Evolutionary conservation across 177 flowering plant genomes (phyloP), one percentile per base, ranked within the genome.

Genomic region (Tripterygium wilfordii): DNA sequence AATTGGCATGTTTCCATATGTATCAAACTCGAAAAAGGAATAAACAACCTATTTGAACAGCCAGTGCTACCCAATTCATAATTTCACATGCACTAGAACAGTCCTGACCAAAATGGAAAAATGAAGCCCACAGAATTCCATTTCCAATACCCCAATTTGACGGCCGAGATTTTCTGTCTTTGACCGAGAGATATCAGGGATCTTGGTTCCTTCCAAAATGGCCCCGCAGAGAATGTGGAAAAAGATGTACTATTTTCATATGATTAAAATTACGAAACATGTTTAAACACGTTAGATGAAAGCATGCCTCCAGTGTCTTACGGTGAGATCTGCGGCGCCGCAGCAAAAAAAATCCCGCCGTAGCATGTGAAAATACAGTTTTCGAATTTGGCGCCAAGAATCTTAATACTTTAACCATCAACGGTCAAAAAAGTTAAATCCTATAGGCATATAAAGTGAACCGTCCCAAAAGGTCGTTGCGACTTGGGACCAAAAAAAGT

Each of bases 271-370:
- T 18, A 6, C 45, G 3, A 26, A 14, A 42, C 47, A 51, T 59
- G 57, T 30, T 48, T 53, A 57, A 53, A 27, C 56, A 49, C 39
- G 59, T 18, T 19, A 10, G 45, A 57, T 15, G 49, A 65, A 65
- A 52, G 55, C 67, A 65, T 51, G 74, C 64, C 12, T 3, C 36
- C 38, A 65, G 48, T 55, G 75, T 65, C 67, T 35, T 36, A 19
- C 48, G 71, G 57, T 62, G 60, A 31, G 38, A 46, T 48, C 0
- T 58, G 64, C 71, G 70, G 74, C 61, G 67, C 61, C 60, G 65
- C 31, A 55, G 3, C 2, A 10, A 54, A 39, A 22, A 15, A 8
- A 21, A 18, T 3, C 40, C 23, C 39, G 16, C 42, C 20, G 22
- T 14, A 3, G 30, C 46, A 19, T 6, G 3, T 18, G 46, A 36